Evolutionary conservation across 148 eudicot species (phyloP).

Genomic region (Nepenthes mirabilis): DNA sequence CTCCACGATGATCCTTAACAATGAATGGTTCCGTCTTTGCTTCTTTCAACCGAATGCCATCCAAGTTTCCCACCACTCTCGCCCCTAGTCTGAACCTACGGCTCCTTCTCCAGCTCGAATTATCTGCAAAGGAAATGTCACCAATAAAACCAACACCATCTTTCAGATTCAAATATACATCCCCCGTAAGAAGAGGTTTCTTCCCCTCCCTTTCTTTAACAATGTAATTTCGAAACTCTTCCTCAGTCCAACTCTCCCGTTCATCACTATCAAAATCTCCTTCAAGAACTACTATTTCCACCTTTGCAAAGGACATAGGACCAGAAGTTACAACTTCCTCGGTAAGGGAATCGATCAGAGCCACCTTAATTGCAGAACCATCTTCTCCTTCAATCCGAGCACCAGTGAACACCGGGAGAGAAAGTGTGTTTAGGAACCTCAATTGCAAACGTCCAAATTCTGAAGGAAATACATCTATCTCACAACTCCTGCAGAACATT

Average conservation of each 20-base stretch:
- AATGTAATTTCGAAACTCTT: slow-evolving; percentile 58
- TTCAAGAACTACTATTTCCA: slow-evolving; percentile 70
- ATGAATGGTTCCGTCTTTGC: slow-evolving; percentile 68
- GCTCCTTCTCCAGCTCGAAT: slow-evolving; percentile 79
- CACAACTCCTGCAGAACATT: slow-evolving; percentile 31
- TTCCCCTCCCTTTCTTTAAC: slow-evolving; percentile 78
- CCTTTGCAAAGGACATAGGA: slow-evolving; percentile 51
- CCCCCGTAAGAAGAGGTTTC: slow-evolving; percentile 59
- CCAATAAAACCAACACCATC: slow-evolving; percentile 55
- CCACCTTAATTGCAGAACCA: slow-evolving; percentile 44
- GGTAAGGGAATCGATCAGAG: slow-evolving; percentile 38
- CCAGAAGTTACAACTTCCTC: slow-evolving; percentile 40
- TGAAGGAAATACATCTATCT: slow-evolving; percentile 9
- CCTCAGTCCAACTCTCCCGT: slow-evolving; percentile 51
- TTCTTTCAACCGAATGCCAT: slow-evolving; percentile 50
- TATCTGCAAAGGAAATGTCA: slow-evolving; percentile 57
- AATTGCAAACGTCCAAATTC: slow-evolving; percentile 60
- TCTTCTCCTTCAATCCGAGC: slow-evolving; percentile 88
- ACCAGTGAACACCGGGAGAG: slow-evolving; percentile 94
- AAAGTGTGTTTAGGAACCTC: slow-evolving; percentile 41
- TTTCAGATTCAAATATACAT: slow-evolving; percentile 31
- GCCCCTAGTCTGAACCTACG: slow-evolving; percentile 75
- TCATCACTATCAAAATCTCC: slow-evolving; percentile 70
- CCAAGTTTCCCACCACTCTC: slow-evolving; percentile 40
- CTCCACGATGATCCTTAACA: slow-evolving; percentile 80